Percentiles rank a stretch among this genome's conserved stretches.
Conservation (phyloP, 768 basidiomycete genomes). For the Boletus sp. region DNA sequence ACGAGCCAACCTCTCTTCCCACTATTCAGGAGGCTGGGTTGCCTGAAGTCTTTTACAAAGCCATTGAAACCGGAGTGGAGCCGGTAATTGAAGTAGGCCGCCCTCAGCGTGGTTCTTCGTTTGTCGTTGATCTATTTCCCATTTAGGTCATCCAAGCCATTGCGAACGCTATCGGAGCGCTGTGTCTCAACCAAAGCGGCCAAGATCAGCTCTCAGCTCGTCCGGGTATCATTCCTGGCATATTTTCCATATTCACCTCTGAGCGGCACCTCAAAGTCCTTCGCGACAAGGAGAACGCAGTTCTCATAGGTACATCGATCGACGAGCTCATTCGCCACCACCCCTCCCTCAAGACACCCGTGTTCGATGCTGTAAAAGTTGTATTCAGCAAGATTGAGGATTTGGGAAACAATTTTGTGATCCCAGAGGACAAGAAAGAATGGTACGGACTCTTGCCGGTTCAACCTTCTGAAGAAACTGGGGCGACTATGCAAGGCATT, state of each 20-base stretch:
- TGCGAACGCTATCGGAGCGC: constrained; percentile 92
- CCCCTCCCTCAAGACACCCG: constrained; percentile 75
- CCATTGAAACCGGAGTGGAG: constrained; percentile 82
- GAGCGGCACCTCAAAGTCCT: constrained; percentile 80
- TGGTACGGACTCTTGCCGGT: constrained; percentile 61
- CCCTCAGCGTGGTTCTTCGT: background rate
- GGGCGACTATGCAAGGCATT: constrained; percentile 53
- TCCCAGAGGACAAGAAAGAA: constrained; percentile 57
- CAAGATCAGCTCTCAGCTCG: constrained; percentile 76
- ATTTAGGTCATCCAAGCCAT: constrained; percentile 84
- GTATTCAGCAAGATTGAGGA: constrained; percentile 74
- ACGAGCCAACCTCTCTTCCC: constrained; percentile 91
- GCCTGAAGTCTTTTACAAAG: constrained; percentile 85
- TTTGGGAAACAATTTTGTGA: constrained; percentile 58
- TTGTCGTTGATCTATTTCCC: constrained; percentile 1
- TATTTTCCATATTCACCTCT: constrained; percentile 85
- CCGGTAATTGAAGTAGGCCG: constrained; percentile 76
- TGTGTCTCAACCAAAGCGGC: constrained; percentile 91
- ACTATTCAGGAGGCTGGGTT: constrained; percentile 91
- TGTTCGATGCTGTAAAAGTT: constrained; percentile 74
- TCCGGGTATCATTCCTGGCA: constrained; percentile 78
- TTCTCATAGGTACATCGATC: constrained; percentile 82
- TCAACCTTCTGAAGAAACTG: constrained; percentile 17
- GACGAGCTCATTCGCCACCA: constrained; percentile 98
- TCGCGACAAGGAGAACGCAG: constrained; percentile 90